Conservation (phyloP, 306 rosid genomes). For the Corylus heterophylla region DNA sequence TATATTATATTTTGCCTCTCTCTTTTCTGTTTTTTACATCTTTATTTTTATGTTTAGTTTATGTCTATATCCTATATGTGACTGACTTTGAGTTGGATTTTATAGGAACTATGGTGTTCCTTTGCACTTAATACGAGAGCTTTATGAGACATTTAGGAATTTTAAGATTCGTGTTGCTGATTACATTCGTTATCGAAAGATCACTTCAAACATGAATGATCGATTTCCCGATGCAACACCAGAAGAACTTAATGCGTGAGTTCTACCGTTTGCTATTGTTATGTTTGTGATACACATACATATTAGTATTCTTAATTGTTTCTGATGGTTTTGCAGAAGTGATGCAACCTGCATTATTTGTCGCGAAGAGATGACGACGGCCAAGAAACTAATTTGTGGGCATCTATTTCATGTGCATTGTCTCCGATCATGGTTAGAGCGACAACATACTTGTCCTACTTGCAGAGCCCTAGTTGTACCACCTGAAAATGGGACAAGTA, state of each 20-base stretch:
- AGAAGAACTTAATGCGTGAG: constrained; percentile 93
- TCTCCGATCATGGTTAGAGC: constrained; percentile 97
- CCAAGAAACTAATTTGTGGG: constrained; percentile 95
- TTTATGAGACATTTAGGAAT: constrained; percentile 97
- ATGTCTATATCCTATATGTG: neutral
- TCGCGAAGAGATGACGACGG: constrained; percentile 98
- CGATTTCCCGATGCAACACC: constrained; percentile 97
- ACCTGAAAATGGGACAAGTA: constrained; percentile 68
- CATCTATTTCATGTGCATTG: constrained; percentile 96
- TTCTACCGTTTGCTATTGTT: constrained; percentile 28
- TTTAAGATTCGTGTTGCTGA: constrained; percentile 87
- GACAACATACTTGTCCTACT: constrained; percentile 98
- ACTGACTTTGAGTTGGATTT: constrained; percentile 31
- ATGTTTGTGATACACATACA: constrained; percentile 15
- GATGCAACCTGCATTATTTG: constrained; percentile 98
- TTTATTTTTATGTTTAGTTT: neutral
- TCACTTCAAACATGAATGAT: constrained; percentile 98
- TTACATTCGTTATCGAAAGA: constrained; percentile 87
- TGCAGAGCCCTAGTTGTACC: constrained; percentile 98
- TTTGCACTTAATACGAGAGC: constrained; percentile 94
- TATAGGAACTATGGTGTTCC: constrained; percentile 91
- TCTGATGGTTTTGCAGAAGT: constrained; percentile 60
- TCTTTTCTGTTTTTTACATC: neutral
- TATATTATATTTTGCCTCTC: neutral
- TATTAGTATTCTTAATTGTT: constrained; percentile 14